Evolutionary conservation across 768 basidiomycete species (phyloP).

Genomic region (Amyloporia xantha): DNA sequence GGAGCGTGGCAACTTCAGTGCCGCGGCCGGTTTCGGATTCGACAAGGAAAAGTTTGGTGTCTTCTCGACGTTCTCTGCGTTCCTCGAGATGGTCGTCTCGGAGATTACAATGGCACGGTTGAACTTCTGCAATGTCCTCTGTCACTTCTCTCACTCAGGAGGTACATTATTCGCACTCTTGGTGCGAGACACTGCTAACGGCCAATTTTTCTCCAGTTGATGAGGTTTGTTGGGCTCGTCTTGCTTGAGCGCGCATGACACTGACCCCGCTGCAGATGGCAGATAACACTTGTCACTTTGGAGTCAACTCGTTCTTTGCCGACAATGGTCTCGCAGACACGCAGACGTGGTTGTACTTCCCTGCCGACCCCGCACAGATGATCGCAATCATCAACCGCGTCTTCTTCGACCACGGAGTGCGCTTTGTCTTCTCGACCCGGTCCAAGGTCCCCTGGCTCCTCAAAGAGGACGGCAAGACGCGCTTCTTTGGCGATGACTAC

Average conservation of each 20-base stretch:
- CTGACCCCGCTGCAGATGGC: constrained; percentile 36
- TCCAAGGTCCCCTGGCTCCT: constrained; percentile 87
- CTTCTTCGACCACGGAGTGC: constrained; percentile 77
- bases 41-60: constrained; percentile 77
- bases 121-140: constrained; percentile 82
- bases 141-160: constrained; percentile 87
- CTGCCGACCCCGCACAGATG: constrained; percentile 81
- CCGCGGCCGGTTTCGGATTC: constrained; percentile 67
- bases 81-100: constrained; percentile 86
- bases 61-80: constrained; percentile 87
- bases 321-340: constrained; percentile 83
- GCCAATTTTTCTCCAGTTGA: constrained; percentile 41
- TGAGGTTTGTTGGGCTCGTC: constrained; percentile 30
- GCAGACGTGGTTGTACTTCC: constrained; percentile 81
- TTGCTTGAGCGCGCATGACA: background rate
- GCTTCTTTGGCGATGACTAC: constrained; percentile 64
- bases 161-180: constrained; percentile 33
- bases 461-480: constrained; percentile 61
- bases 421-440: constrained; percentile 86
- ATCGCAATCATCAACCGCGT: constrained; percentile 64
- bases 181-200: too few species aligned
- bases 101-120: constrained; percentile 91
- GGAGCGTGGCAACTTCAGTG: constrained; percentile 28
- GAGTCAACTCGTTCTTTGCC: constrained; percentile 81
- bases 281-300: constrained; percentile 57